Conservation (phyloP, 2,329 filamentous ascomycete species). For the Drechslerella coelobrocha region DNA sequence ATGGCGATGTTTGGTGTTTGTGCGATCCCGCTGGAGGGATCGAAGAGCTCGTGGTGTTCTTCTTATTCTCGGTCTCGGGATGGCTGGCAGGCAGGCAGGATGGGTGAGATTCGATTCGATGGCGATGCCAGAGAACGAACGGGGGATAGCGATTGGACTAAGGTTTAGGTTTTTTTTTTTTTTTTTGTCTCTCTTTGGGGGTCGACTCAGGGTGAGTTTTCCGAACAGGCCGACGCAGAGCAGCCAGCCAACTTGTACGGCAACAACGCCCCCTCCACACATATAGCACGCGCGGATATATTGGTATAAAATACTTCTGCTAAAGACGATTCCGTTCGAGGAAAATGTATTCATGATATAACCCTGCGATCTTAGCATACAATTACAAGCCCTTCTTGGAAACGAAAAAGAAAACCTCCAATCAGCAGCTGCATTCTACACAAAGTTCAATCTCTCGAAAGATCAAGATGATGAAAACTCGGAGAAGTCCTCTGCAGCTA, state of each 20-base stretch:
- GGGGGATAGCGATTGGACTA: neutral
- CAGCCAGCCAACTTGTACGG: neutral
- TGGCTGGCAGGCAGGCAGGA: neutral
- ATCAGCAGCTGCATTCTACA: too few species aligned
- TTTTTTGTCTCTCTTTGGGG: neutral
- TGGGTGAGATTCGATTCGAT: neutral
- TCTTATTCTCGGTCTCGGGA: neutral
- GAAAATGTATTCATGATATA: too few species aligned
- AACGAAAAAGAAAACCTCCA: too few species aligned
- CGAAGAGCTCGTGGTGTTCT: slow-evolving; percentile 2
- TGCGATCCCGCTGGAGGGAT: too few species aligned
- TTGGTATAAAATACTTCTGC: neutral
- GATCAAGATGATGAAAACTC: neutral
- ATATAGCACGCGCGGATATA: too few species aligned
- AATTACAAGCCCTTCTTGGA: too few species aligned
- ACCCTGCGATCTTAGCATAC: too few species aligned
- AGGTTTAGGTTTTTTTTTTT: too few species aligned
- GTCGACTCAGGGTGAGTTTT: neutral
- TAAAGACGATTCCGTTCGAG: neutral
- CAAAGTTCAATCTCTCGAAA: neutral
- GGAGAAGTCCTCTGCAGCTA: neutral
- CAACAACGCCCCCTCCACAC: neutral
- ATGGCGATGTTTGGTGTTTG: slow-evolving; percentile 4
- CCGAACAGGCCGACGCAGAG: neutral
- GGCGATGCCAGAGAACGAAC: neutral